phyloP scores from a whole-genome alignment of 257 asterid species.

The Hygrophila difformis region DNA sequence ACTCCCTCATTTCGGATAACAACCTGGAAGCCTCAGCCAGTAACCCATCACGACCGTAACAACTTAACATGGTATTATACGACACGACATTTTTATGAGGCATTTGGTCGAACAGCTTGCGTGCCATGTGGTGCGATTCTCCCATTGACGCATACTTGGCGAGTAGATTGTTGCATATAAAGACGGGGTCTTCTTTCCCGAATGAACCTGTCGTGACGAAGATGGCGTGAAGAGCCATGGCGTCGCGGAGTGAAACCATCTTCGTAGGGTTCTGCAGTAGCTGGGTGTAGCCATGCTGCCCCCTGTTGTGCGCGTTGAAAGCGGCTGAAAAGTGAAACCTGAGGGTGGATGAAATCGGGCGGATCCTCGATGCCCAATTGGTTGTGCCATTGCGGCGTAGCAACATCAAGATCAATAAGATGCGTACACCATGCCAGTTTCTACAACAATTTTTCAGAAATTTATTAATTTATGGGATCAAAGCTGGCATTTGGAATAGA shows the following conservation, averaged over 20 bases:
- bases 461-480: too few species aligned
- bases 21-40: conserved; percentile 35
- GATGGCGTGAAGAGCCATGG: conserved; percentile 58
- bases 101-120: conserved; percentile 62
- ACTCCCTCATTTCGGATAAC: conserved; percentile 48
- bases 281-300: too few species aligned
- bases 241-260: conserved; percentile 31
- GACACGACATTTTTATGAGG: conserved; percentile 46
- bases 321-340: too few species aligned
- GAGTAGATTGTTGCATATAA: conserved; percentile 44
- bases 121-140: conserved; percentile 29
- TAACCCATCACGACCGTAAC: conserved; percentile 34
- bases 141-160: conserved; percentile 27
- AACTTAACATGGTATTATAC: conserved; percentile 57
- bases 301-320: too few species aligned
- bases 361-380: too few species aligned
- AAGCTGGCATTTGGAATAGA: too few species aligned
- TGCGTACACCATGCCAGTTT: too few species aligned
- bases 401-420: too few species aligned
- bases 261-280: conserved; percentile 36
- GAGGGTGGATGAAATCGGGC: too few species aligned
- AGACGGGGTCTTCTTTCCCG: conserved; percentile 36
- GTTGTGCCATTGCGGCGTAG: too few species aligned
- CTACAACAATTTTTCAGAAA: too few species aligned
- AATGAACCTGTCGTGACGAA: conserved; percentile 36